Evolutionary conservation across 1,139 yeast species (phyloP).

Genomic region (Yueomyces sp.): DNA sequence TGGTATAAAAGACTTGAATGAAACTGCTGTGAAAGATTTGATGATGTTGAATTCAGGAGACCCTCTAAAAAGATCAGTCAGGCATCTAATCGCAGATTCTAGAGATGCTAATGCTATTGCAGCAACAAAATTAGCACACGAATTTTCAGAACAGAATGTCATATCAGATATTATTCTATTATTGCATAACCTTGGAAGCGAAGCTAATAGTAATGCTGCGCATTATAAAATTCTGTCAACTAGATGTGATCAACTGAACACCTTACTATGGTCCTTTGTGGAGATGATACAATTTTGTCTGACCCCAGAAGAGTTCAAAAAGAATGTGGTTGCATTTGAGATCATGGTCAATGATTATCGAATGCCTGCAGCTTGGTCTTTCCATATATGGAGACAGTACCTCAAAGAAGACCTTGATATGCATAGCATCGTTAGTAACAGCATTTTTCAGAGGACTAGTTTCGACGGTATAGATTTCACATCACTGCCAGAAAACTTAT

Average conservation of each 20-base stretch:
- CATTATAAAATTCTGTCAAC: conserved; percentile 67
- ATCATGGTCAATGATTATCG: conserved; percentile 37
- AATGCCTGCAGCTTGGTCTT: conserved; percentile 57
- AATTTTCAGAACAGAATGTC: conserved; percentile 34
- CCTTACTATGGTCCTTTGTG: conserved; percentile 51
- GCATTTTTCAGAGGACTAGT: conserved; percentile 9
- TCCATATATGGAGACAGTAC: conserved; percentile 61
- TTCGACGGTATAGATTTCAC: conserved; percentile 27
- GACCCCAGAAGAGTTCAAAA: conserved; percentile 26
- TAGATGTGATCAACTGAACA: conserved; percentile 57
- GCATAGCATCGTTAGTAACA: conserved; percentile 16
- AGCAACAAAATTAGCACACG: conserved; percentile 40
- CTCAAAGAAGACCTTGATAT: conserved; percentile 6
- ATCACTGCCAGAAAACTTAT: conserved; percentile 34
- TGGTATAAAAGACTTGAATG: conserved; percentile 50
- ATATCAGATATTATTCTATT: conserved; percentile 55
- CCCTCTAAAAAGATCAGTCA: conserved; percentile 43
- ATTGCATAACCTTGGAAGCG: conserved; percentile 40
- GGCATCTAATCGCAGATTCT: conserved; percentile 50
- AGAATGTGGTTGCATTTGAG: conserved; percentile 32
- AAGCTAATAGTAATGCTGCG: conserved; percentile 30
- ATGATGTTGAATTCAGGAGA: conserved; percentile 56
- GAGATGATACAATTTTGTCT: conserved; percentile 47
- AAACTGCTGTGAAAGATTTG: conserved; percentile 36
- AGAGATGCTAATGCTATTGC: conserved; percentile 37